Conservation (phyloP, 257 asterid genomes). For the Solanum neorickii region DNA sequence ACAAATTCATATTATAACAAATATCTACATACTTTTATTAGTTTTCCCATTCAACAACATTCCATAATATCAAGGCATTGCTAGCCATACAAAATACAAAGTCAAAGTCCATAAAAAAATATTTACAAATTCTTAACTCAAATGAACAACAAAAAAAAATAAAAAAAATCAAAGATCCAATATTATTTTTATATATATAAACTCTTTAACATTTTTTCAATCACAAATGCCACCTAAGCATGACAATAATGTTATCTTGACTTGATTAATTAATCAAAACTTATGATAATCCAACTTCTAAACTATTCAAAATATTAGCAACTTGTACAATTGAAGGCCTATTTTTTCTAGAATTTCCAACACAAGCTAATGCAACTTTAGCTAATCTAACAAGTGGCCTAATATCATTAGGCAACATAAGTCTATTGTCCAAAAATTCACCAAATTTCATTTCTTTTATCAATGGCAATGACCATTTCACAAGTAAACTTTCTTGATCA, state of each 20-base stretch:
- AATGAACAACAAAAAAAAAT: neutral
- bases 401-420: conserved; percentile 31
- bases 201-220: neutral
- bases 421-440: conserved; percentile 65
- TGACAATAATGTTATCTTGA: neutral
- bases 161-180: neutral
- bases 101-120: neutral
- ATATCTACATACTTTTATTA: neutral
- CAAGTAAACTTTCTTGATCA: conserved; percentile 31
- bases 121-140: neutral
- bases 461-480: conserved; percentile 69
- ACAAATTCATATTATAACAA: neutral
- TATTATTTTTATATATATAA: neutral
- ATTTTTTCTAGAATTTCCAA: conserved; percentile 48
- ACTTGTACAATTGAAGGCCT: conserved; percentile 58
- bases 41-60: neutral
- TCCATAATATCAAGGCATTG: neutral
- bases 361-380: conserved; percentile 73
- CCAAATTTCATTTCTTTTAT: conserved; percentile 36
- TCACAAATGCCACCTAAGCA: neutral
- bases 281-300: conserved; percentile 28
- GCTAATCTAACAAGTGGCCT: conserved; percentile 49
- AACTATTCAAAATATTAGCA: conserved; percentile 35
- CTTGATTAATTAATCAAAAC: neutral
- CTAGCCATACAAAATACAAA: neutral